Conservation (phyloP, 2,329 filamentous ascomycete genomes). For the Cladosporium oxysporum region DNA sequence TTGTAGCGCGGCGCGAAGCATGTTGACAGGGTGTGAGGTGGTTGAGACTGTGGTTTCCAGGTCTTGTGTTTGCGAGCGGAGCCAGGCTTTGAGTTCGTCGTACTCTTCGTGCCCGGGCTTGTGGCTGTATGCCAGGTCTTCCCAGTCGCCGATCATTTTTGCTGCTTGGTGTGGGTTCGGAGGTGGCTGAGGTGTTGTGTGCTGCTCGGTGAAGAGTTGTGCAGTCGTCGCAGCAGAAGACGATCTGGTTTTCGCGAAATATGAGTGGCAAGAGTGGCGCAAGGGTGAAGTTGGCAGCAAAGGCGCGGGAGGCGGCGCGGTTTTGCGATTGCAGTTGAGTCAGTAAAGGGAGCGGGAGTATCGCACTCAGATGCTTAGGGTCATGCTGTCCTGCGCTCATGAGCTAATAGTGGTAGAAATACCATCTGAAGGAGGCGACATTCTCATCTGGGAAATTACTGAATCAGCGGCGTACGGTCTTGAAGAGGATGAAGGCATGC, state of each 20-base stretch:
- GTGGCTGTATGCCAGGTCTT: not conserved
- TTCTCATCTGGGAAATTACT: too few relatives aligned
- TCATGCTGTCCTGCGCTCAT: not conserved
- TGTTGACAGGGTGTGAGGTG: not conserved
- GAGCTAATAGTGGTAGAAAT: not conserved
- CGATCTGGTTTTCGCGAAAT: not conserved
- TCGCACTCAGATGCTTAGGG: not conserved
- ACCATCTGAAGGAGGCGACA: not conserved
- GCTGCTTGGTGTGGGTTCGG: not conserved
- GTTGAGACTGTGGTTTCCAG: not conserved
- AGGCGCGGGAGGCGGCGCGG: not conserved
- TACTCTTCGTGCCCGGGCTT: not conserved
- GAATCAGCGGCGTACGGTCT: too few relatives aligned
- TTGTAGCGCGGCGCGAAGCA: not conserved
- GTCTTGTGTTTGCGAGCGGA: slow-evolving; percentile 15
- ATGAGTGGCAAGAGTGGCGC: not conserved
- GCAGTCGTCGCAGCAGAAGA: not conserved
- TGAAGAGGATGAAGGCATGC: too few relatives aligned
- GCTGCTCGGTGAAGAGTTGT: not conserved
- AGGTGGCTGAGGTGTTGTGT: not conserved
- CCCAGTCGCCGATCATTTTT: slow-evolving; percentile 17
- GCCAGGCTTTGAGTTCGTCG: slow-evolving; percentile 17
- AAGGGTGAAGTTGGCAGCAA: not conserved
- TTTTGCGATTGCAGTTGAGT: not conserved
- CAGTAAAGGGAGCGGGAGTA: not conserved